Evolutionary conservation across 805 yeast species (phyloP), one percentile per base, ranked within the genome.

Genomic region (Candida dajiaensis): DNA sequence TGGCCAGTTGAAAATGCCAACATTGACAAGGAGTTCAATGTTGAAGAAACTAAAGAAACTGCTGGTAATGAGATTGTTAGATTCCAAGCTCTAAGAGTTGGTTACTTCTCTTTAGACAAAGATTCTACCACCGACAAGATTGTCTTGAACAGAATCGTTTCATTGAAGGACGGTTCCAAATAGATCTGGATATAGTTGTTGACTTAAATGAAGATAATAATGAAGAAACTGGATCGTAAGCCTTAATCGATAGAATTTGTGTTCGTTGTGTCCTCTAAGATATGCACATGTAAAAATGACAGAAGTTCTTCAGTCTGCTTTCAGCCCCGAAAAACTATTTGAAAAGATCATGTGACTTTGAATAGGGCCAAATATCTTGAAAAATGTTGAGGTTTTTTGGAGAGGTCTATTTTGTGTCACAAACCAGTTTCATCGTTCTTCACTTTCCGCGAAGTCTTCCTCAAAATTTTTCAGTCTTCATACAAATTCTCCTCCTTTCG

Each of bases 51-150:
- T 50, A 67, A 68, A 36, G 74, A 74, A 29, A 69, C 74, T 52
- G 67, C 75, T 19, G 76, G 80, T 4, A 78, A 81, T 40, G 95
- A 90, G 65, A 78, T 90, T n/a, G 89, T 87, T 28, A 80, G 99
- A 68, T 94, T 94, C 89, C 99, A 94, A 72, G 99, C 96, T 26
- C 78, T 94, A 67, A 81, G 99, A 70, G 92, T 88, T 40, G 99
- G 99, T 26, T 94, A 94, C 68, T 94, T 89, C 78, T 83, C 96
- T 61, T 66, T 89, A 64, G 99, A 94, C 65, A 78, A 76, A 56
- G 97, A 92, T 53, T 70, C 87, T 47, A 69, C 74, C 10, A 74
- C 69, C 18, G 83, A 78, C 25, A 73, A 71, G 49, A 69, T 90
- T 52, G 76, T 94, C 29, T 72, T 94, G 63, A 94, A 94, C 71